A percentile compares a stretch with the other conserved stretches of the same genome.
Conservation (phyloP, 1,139 yeast species). For the Candida sp. region DNA sequence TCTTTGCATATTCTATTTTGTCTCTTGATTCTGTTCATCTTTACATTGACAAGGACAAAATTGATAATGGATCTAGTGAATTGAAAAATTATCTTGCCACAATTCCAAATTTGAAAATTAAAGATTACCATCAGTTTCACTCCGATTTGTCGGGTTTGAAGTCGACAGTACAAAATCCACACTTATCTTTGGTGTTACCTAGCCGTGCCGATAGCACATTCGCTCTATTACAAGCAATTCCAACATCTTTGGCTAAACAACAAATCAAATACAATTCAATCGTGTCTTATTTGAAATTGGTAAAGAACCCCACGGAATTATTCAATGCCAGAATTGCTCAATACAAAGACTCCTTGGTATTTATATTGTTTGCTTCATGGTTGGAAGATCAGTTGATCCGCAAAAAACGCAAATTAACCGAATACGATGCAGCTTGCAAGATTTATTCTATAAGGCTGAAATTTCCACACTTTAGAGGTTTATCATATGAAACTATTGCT, state of each 20-base stretch:
- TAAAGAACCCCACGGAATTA: constrained; percentile 37
- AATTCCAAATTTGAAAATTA: constrained; percentile 26
- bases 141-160: constrained; percentile 22
- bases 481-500: constrained; percentile 53
- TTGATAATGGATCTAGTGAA: constrained; percentile 14
- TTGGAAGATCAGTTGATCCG: constrained; percentile 31
- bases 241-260: constrained; percentile 24
- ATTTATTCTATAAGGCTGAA: constrained; percentile 36
- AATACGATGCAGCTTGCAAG: constrained; percentile 43
- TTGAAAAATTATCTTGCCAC: constrained; percentile 23
- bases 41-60: constrained; percentile 36
- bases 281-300: constrained; percentile 31
- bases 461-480: constrained; percentile 47
- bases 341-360: constrained; percentile 41
- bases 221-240: constrained; percentile 30
- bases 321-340: constrained; percentile 40
- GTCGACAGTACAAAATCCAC: constrained; percentile 14
- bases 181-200: constrained; percentile 28
- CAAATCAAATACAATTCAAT: constrained; percentile 27
- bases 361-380: constrained; percentile 40
- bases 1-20: constrained; percentile 44
- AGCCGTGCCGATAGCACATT: constrained; percentile 25
- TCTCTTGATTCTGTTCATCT: constrained; percentile 25
- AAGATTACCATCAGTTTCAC: constrained; percentile 28
- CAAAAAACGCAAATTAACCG: constrained; percentile 24